phyloP scores from a whole-genome alignment of 176 grass and related monocot genomes.

The Oryza meridionalis region DNA sequence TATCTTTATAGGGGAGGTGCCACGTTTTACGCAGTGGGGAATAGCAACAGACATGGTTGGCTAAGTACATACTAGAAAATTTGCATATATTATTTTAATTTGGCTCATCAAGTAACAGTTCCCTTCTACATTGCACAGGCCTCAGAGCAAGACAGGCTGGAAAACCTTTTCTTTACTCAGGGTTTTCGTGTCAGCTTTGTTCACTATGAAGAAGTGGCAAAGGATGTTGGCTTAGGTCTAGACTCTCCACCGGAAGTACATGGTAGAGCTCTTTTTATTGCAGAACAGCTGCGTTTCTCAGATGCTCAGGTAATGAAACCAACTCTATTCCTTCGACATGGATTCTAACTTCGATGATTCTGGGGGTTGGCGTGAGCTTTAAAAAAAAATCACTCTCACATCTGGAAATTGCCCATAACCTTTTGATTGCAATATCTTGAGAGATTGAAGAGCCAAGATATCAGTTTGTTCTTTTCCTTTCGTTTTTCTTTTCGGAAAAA shows the following conservation, averaged over 20 bases:
- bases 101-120: constrained; percentile 22
- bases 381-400: not conserved
- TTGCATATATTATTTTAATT: constrained; percentile 21
- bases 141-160: constrained; percentile 45
- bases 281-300: constrained; percentile 85
- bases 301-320: constrained; percentile 70
- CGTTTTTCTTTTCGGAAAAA: too few relatives aligned
- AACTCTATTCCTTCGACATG: not conserved
- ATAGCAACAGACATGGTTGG: constrained; percentile 49
- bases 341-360: not conserved
- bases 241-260: constrained; percentile 28
- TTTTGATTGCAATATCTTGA: not conserved
- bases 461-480: too few relatives aligned
- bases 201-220: constrained; percentile 53
- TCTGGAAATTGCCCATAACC: not conserved
- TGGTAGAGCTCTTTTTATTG: constrained; percentile 57
- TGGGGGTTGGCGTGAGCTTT: not conserved
- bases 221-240: constrained; percentile 47
- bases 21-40: constrained; percentile 43
- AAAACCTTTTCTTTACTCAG: constrained; percentile 68
- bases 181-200: constrained; percentile 64
- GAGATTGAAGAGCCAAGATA: constrained; percentile 9
- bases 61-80: constrained; percentile 29
- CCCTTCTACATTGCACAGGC: constrained; percentile 48
- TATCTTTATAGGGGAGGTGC: constrained; percentile 75